phyloP scores from a whole-genome alignment of 2,329 filamentous ascomycete species.

The Fonsecaea monophora region DNA sequence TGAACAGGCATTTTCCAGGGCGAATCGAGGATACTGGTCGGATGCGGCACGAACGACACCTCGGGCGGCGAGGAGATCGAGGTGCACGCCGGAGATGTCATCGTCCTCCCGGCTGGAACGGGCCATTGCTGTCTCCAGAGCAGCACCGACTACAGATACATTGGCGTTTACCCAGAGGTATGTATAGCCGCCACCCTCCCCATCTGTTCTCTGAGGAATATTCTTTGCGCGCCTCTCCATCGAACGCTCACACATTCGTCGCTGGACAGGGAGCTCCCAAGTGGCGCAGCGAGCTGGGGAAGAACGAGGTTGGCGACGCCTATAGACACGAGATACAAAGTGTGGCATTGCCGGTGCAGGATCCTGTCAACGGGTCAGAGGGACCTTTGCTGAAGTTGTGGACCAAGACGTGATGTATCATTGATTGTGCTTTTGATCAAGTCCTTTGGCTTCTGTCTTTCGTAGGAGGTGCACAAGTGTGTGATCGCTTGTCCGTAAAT shows the following conservation, averaged over 20 bases:
- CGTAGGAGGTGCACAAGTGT: background rate
- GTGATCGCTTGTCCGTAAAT: background rate
- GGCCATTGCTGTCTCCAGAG: slow-evolving; percentile 45
- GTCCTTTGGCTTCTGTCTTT: background rate
- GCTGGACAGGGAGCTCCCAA: slow-evolving; percentile 34
- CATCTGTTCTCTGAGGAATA: background rate
- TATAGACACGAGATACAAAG: slow-evolving; percentile 30
- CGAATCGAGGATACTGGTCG: slow-evolving; percentile 38
- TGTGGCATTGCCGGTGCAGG: slow-evolving; percentile 37
- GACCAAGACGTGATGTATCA: slow-evolving; percentile 22
- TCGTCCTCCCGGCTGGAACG: slow-evolving; percentile 47
- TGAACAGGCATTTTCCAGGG: slow-evolving; percentile 27
- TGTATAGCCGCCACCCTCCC: background rate
- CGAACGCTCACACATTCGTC: background rate
- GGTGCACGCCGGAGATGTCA: slow-evolving; percentile 45
- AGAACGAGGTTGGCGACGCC: slow-evolving; percentile 32
- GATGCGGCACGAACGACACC: slow-evolving; percentile 41
- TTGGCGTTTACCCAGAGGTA: slow-evolving; percentile 48
- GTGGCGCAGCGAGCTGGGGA: slow-evolving; percentile 40
- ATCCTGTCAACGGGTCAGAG: slow-evolving; percentile 39
- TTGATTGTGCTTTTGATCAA: background rate
- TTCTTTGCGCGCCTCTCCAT: background rate
- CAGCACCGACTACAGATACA: slow-evolving; percentile 45
- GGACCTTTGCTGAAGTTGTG: slow-evolving; percentile 39
- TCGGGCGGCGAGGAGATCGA: slow-evolving; percentile 35